A percentile compares a stretch with the other conserved stretches of the same genome.
Conservation (phyloP, 495 filamentous ascomycete species). For the Lasiosphaeria ovina region DNA sequence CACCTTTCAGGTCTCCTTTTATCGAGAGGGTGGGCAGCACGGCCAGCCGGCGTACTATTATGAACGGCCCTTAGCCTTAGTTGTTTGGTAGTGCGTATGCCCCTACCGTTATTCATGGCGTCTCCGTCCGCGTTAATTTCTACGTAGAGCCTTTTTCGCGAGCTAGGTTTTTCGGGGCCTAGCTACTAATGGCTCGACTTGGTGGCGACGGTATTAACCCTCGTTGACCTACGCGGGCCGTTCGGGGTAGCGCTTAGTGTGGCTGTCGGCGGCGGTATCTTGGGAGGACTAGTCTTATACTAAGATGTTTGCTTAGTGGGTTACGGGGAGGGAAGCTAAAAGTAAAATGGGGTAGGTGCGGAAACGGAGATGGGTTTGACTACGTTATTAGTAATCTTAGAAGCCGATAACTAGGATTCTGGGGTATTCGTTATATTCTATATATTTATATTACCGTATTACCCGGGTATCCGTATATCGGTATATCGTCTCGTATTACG, state of each 20-base stretch:
- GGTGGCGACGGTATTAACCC: slow-evolving; percentile 1
- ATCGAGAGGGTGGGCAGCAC: not conserved
- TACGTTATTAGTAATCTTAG: slow-evolving; percentile 8
- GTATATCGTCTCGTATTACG: slow-evolving; percentile 7
- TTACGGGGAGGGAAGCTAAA: slow-evolving; percentile 8
- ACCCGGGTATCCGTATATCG: slow-evolving; percentile 1
- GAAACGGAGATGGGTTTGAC: slow-evolving; percentile 3
- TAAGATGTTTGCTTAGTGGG: slow-evolving; percentile 5
- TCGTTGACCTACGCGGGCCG: slow-evolving; percentile 2
- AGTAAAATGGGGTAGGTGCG: slow-evolving; percentile 6
- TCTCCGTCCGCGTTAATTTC: slow-evolving; percentile 7
- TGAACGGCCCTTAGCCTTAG: slow-evolving; percentile 7
- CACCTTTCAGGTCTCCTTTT: slow-evolving; percentile 9
- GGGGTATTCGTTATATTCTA: slow-evolving; percentile 5
- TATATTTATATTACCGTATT: slow-evolving; percentile 7
- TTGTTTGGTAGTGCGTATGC: slow-evolving; percentile 3
- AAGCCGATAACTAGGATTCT: slow-evolving; percentile 3
- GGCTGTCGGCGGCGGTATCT: slow-evolving; percentile 2
- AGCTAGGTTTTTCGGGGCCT: slow-evolving; percentile 6
- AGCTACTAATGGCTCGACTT: slow-evolving; percentile 7
- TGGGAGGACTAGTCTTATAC: slow-evolving; percentile 5
- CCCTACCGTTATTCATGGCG: not conserved
- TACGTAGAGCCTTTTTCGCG: slow-evolving; percentile 7
- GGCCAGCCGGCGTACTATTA: slow-evolving; percentile 2
- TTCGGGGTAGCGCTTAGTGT: slow-evolving; percentile 8